Evolutionary conservation across 148 eudicot genomes (phyloP).

Genomic region (Cornus suecica): DNA sequence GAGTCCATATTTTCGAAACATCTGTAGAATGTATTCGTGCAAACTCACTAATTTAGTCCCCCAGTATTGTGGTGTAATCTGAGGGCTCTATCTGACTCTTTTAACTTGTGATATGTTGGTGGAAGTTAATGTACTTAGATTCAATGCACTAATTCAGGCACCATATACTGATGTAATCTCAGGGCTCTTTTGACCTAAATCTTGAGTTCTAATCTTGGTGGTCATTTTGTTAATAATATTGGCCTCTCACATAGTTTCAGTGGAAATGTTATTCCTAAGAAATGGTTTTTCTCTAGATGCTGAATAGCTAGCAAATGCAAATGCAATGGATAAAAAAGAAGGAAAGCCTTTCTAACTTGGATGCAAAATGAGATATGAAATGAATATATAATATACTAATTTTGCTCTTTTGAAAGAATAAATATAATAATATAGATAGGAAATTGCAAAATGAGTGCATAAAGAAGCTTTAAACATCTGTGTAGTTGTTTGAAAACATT

Average conservation of each 20-base stretch:
- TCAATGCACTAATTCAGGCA: neutral
- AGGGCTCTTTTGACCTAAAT: too few relatives aligned
- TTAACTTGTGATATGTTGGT: too few relatives aligned
- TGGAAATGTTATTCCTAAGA: neutral
- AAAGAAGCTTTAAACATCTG: too few relatives aligned
- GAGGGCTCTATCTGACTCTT: neutral
- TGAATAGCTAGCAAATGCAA: neutral
- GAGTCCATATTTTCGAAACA: slow-evolving; percentile 83
- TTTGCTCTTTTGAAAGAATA: too few relatives aligned
- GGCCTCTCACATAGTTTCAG: neutral
- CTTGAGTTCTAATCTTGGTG: neutral
- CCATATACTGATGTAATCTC: neutral
- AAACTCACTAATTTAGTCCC: neutral
- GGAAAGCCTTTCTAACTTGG: too few relatives aligned
- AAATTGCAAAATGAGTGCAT: too few relatives aligned
- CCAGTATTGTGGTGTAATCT: neutral
- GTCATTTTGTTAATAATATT: slow-evolving; percentile 1
- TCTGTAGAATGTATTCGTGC: slow-evolving; percentile 24
- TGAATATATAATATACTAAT: too few relatives aligned
- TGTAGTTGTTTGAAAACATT: too few relatives aligned
- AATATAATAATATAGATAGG: too few relatives aligned
- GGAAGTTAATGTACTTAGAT: too few relatives aligned
- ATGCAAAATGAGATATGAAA: too few relatives aligned
- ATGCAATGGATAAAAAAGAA: too few relatives aligned
- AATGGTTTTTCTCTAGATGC: neutral